Base-by-base conservation (phyloP, 2,329 filamentous ascomycete genomes). In the Aspergillus niger region DNA sequence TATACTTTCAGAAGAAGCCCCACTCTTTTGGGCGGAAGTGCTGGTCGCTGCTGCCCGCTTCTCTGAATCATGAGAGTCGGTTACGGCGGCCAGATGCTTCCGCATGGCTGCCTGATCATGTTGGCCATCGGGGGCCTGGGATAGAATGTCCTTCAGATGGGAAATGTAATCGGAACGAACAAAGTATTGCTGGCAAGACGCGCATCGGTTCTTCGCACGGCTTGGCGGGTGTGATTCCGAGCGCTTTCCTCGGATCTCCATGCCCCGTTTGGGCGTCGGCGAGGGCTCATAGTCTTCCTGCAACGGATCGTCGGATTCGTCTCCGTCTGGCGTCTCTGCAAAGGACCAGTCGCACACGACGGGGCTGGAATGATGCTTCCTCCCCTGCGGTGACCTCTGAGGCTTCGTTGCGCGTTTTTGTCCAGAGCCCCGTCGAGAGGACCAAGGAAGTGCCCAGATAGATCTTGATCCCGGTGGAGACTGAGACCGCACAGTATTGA, bases 261-360 rank as follows among this genome's bases (percentile, higher is more conserved):
- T 39, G 7, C 62, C 15, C 38, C 53, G 62, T 24, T 68, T 74
- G 15, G 70, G 65, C n/a, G 69, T 70, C 32, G 71, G 72, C 2
- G 74, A 76, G 11, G 71, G 67, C 59, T 70, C 68, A 26, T 69
- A 60, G 28, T 68, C 65, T 44, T 77, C 73, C 58, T 77, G 75
- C 55, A 79, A 67, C 48, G 77, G 77, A 60, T 79, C 77, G 63
- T 79, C 77, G n/a, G 77, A 79, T 62, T 79, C 77, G 56, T 69
- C 73, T 54, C 67, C 70, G 47, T 74, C 73, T n/a, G 68, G 64
- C 10, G 67, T 60, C 41, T 69, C 62, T 41, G 74, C 72, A 58
- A 77, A 77, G 47, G 70, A 76, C 74, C 74, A 77, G 65, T 77
- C 74, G 57, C 64, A 69, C 43, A 67, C 59, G 44, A 68, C 67